Percentiles rank a stretch among this genome's conserved stretches.
These are phyloP conservation scores for Neurospora sp. DNA, from an alignment of 495 filamentous ascomycete genomes.

Conservation along the genomic window DNA sequence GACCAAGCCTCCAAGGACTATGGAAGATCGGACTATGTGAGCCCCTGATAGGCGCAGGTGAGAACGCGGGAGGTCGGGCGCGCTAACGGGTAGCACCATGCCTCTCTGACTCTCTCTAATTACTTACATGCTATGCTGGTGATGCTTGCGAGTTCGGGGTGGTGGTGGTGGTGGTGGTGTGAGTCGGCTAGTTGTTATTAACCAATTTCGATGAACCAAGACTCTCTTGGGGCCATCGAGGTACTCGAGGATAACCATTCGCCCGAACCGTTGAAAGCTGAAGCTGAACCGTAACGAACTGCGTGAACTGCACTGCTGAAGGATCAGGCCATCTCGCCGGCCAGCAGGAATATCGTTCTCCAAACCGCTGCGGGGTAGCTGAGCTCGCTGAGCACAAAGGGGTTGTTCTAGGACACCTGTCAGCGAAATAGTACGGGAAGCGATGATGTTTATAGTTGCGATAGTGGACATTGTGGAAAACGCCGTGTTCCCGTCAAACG, in stretches of 20 bases:
- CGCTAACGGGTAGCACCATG: background rate
- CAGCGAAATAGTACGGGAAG: background rate
- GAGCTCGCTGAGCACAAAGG: background rate
- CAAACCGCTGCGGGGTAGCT: background rate
- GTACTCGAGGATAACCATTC: background rate
- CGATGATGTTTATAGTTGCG: background rate
- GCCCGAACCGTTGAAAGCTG: background rate
- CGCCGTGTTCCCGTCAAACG: background rate
- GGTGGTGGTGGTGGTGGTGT: background rate
- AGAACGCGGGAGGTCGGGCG: background rate
- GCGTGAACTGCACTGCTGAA: background rate
- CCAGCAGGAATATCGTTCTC: background rate
- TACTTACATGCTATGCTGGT: background rate
- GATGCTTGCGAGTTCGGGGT: background rate
- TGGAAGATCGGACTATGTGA: background rate
- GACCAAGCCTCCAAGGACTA: background rate
- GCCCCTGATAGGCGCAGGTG: background rate
- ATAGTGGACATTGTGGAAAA: background rate
- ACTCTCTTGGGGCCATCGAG: background rate
- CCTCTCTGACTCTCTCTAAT: background rate
- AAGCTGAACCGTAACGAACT: background rate
- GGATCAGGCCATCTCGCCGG: background rate
- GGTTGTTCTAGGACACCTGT: background rate
- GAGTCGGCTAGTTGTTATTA: background rate
- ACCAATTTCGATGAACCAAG: background rate